Percentiles rank a stretch among this genome's conserved stretches.
These are phyloP conservation scores for Ustilago trichophora DNA, from an alignment of 1,284 basidiomycete species.

Conservation along the genomic window DNA sequence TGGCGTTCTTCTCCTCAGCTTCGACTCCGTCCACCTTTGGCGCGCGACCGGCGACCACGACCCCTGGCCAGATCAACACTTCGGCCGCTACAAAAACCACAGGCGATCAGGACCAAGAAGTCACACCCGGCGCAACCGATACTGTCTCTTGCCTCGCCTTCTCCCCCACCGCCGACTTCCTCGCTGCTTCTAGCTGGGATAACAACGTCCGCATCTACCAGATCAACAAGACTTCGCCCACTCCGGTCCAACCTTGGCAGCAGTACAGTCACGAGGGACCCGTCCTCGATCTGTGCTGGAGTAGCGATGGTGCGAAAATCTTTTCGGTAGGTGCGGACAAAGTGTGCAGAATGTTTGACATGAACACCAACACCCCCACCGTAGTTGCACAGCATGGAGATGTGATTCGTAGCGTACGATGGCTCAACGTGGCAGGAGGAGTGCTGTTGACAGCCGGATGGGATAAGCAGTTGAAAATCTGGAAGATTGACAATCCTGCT, in stretches of 20 bases:
- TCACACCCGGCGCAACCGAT: constrained; percentile 69
- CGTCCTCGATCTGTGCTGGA: constrained; percentile 84
- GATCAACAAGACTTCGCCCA: constrained; percentile 74
- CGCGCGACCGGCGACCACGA: constrained; percentile 33
- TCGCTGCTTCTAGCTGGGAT: constrained; percentile 68
- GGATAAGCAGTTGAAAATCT: constrained; percentile 83
- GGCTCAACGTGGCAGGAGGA: constrained; percentile 77
- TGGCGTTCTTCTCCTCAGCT: constrained; percentile 59
- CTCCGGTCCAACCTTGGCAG: constrained; percentile 72
- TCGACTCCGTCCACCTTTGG: constrained; percentile 53
- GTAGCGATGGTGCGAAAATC: constrained; percentile 81
- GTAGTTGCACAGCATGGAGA: constrained; percentile 86
- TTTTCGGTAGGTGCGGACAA: constrained; percentile 89
- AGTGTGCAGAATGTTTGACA: constrained; percentile 81
- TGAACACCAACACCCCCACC: constrained; percentile 72
- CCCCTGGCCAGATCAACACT: constrained; percentile 46
- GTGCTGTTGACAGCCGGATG: constrained; percentile 86
- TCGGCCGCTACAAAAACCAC: constrained; percentile 47
- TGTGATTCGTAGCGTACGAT: constrained; percentile 79
- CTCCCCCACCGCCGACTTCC: constrained; percentile 67
- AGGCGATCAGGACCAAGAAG: constrained; percentile 74
- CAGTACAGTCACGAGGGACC: constrained; percentile 82
- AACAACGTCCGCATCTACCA: constrained; percentile 71
- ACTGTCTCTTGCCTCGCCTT: constrained; percentile 65
- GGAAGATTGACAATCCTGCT: constrained; percentile 56